Evolutionary conservation across 2,329 filamentous ascomycete species (phyloP).

Genomic region (Fonsecaea erecta): DNA sequence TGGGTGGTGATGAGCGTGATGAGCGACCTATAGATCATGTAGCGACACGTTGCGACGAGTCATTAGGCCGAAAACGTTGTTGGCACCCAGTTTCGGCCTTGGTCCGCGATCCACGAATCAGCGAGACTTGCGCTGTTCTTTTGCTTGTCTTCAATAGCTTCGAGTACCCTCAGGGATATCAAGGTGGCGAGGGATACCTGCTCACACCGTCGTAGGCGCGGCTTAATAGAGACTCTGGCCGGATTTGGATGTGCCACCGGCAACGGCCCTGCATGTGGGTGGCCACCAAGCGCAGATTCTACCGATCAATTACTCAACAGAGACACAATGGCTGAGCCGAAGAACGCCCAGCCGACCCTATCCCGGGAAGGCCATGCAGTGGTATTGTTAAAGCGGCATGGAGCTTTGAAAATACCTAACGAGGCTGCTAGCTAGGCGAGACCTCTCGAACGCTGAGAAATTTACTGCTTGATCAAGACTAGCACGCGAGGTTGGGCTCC

Average conservation of each 20-base stretch:
- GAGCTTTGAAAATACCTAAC: background rate
- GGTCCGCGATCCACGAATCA: background rate
- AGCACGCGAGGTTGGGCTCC: background rate
- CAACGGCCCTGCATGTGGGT: background rate
- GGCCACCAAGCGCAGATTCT: background rate
- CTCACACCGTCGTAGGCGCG: background rate
- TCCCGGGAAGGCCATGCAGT: background rate
- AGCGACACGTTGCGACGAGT: background rate
- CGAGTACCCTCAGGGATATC: background rate
- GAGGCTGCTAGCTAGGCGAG: background rate
- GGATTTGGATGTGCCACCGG: background rate
- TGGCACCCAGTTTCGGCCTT: background rate
- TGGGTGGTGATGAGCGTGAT: background rate
- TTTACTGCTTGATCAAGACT: background rate
- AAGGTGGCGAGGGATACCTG: background rate
- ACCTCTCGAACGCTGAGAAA: background rate
- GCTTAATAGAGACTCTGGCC: background rate
- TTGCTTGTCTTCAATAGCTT: background rate
- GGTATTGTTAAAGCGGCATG: background rate
- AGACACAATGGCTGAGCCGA: background rate
- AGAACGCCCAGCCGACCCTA: too few relatives aligned
- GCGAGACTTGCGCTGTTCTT: background rate
- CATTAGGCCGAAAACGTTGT: background rate
- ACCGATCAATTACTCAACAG: background rate
- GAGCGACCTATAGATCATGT: background rate